A percentile compares a stretch with the other conserved stretches of the same genome.
Evolutionary conservation across 2,329 filamentous ascomycete genomes (phyloP).

Genomic region (Colletotrichum gigasporum): DNA sequence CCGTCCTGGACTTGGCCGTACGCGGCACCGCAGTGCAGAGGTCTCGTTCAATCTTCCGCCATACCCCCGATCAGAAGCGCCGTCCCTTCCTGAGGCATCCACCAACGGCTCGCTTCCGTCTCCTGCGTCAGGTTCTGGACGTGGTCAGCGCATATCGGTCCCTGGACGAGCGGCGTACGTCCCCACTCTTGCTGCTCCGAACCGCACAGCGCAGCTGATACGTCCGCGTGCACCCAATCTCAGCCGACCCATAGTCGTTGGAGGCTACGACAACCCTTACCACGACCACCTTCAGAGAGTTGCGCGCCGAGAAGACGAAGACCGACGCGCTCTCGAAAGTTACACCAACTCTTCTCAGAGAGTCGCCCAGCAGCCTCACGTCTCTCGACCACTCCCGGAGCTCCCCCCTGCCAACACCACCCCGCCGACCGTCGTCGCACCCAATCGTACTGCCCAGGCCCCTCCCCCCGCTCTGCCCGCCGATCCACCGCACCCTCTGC

Average conservation of each 20-base stretch:
- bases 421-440: conserved; percentile 10
- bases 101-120: background rate
- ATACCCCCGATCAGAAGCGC: background rate
- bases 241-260: conserved; percentile 27
- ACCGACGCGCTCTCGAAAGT: background rate
- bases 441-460: conserved; percentile 10
- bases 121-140: background rate
- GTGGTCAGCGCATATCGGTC: conserved; percentile 19
- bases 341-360: background rate
- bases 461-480: conserved; percentile 19
- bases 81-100: background rate
- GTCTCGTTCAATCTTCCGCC: conserved; percentile 23
- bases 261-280: conserved; percentile 29
- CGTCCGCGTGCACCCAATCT: conserved; percentile 5
- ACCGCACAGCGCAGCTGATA: conserved; percentile 12
- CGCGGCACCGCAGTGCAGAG: conserved; percentile 20
- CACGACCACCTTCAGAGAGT: conserved; percentile 21
- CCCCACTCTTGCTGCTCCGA: conserved; percentile 23
- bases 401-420: conserved; percentile 12
- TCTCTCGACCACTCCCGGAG: conserved; percentile 21
- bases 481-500: conserved; percentile 28
- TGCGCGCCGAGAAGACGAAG: conserved; percentile 13
- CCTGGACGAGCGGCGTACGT: conserved; percentile 21
- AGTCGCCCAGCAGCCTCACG: background rate
- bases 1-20: conserved; percentile 11